Evolutionary conservation across 179 eudicot genomes (phyloP).

Genomic region (Corrigiola litoralis): DNA sequence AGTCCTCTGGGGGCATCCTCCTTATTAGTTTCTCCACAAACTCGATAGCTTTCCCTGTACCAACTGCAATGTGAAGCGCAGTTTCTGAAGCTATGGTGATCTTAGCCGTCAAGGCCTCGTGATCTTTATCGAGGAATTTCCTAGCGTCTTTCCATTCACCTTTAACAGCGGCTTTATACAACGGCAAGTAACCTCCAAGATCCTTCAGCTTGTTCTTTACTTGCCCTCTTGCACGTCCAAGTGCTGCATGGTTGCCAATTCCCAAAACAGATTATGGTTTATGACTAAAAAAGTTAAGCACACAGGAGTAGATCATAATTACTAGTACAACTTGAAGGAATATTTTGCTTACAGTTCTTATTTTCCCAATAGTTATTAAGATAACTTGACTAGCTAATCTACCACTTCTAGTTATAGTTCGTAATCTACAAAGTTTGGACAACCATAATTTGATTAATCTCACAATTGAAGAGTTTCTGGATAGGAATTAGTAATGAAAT

Average conservation of each 20-base stretch:
- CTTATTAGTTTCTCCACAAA: conserved; percentile 25
- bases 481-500: too few species aligned
- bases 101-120: conserved; percentile 24
- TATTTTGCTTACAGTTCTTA: too few species aligned
- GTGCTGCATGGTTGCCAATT: conserved; percentile 8
- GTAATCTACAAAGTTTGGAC: too few species aligned
- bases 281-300: too few species aligned
- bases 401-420: too few species aligned
- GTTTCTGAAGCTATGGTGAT: conserved; percentile 32
- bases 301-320: too few species aligned
- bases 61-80: conserved; percentile 27
- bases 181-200: conserved; percentile 24
- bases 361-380: too few species aligned
- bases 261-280: too few species aligned
- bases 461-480: too few species aligned
- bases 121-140: conserved; percentile 20
- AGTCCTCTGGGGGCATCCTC: conserved; percentile 25
- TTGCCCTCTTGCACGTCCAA: conserved; percentile 11
- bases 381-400: too few species aligned
- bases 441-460: too few species aligned
- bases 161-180: conserved; percentile 26
- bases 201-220: conserved; percentile 25
- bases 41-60: conserved; percentile 9
- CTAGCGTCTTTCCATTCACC: conserved; percentile 29
- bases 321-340: too few species aligned